Conservation (phyloP, 306 rosid species). For the Gastrolobium villosum region DNA sequence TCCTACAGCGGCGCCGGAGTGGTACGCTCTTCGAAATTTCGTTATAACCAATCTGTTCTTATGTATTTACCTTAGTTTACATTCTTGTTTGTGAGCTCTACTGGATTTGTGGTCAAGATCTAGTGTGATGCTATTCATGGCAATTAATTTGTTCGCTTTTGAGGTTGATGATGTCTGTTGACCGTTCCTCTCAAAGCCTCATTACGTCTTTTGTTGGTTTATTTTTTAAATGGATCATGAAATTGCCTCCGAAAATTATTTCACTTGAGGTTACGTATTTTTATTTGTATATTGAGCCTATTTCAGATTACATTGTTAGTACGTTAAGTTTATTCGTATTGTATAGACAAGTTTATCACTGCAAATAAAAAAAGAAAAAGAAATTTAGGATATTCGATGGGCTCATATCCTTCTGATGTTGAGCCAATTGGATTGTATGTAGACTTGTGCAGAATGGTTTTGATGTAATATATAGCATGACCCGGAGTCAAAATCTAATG, state of each 20-base stretch:
- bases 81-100: background rate
- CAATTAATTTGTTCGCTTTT: background rate
- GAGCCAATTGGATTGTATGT: background rate
- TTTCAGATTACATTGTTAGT: background rate
- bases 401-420: background rate
- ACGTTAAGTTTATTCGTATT: background rate
- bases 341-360: background rate
- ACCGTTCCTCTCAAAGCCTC: background rate
- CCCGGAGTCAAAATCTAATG: background rate
- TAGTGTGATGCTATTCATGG: background rate
- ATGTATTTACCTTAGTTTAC: background rate
- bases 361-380: slow-evolving; percentile 5
- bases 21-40: slow-evolving; percentile 57
- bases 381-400: slow-evolving; percentile 24
- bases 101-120: slow-evolving; percentile 40
- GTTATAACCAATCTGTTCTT: background rate
- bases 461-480: background rate
- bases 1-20: slow-evolving; percentile 84
- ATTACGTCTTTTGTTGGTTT: slow-evolving; percentile 16
- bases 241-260: background rate
- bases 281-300: background rate
- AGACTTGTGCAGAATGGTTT: slow-evolving; percentile 14
- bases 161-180: slow-evolving; percentile 3
- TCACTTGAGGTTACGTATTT: background rate
- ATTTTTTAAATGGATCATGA: slow-evolving; percentile 7